Base-by-base conservation (phyloP, 371 early-diverging fungal species). In the Mucor irregularis region DNA sequence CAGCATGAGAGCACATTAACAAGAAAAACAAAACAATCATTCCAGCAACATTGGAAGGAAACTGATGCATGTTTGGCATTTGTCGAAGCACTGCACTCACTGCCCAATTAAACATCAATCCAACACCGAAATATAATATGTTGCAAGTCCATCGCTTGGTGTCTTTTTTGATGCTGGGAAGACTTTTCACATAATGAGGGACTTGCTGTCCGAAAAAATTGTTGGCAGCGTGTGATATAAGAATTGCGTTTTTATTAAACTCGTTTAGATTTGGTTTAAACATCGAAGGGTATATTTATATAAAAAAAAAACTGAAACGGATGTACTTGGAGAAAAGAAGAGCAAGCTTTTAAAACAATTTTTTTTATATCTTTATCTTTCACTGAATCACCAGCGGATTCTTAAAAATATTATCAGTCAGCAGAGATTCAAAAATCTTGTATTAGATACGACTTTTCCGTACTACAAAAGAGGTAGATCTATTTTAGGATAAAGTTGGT, bases 41-140 rank as follows among this genome's bases (percentile, higher is more conserved):
- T 38, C 66, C 59, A 10, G 69, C 69, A 10, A 69, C 66, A 34
- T 53, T 69, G 6, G 66, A 54, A 4, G 69, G 69, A 37, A 69
- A 69, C 26, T 47, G 42, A 3, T 55, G 35, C 49, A 66, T 49
- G 22, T 66, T 54, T 19, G 69, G 66, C 35, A 69, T 69, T 30
- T 49, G 58, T 31, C 33, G 39, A 9, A 69, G 47, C 0, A 69
- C 57, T 9, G 53, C 51, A 28, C 45, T 29, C 11, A 69, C 57
- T 2, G 62, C 69, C 66, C 69, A 69, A 42, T 66, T 53, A 40
- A 30, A 58, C 10, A 64, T 25, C 0, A 63, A 34, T 9, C 60
- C 65, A 9, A 56, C 16, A 7, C 13, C 44, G 19, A 64, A 60
- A 30, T 60, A 64, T 2, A 60, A 8, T 1, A 59, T 48, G 29